phyloP scores from a whole-genome alignment of 495 filamentous ascomycete species.

The Schizothecium vesticola region DNA sequence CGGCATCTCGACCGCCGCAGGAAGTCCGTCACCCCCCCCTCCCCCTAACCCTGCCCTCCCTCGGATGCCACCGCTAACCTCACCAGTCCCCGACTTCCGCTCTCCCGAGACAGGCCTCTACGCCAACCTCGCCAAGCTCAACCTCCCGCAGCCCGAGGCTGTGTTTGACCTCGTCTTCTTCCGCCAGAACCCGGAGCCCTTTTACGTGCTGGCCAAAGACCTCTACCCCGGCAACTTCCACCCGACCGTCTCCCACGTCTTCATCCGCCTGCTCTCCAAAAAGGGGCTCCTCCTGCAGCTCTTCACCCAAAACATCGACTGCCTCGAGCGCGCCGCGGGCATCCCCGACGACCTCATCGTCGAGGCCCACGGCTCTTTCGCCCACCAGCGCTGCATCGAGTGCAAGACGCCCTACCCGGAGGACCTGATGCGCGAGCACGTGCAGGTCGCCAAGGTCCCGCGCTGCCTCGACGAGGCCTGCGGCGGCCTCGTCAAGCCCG shows the following conservation, averaged over 20 bases:
- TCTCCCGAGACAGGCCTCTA: constrained; percentile 72
- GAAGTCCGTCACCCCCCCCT: constrained; percentile 38
- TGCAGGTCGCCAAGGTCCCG: constrained; percentile 60
- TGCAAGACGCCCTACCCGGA: constrained; percentile 69
- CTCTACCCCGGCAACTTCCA: constrained; percentile 87
- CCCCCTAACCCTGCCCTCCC: background rate
- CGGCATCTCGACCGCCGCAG: constrained; percentile 56
- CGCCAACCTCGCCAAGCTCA: constrained; percentile 75
- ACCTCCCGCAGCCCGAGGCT: constrained; percentile 72
- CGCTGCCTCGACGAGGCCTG: constrained; percentile 55
- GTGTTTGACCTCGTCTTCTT: constrained; percentile 90
- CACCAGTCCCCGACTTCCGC: constrained; percentile 66
- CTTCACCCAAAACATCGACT: constrained; percentile 98
- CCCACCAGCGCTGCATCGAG: constrained; percentile 81
- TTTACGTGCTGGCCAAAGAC: constrained; percentile 86
- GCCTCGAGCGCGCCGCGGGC: constrained; percentile 82
- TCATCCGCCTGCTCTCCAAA: constrained; percentile 64
- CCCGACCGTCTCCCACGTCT: constrained; percentile 83
- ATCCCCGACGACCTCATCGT: constrained; percentile 75
- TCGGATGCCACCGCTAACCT: constrained; percentile 18
- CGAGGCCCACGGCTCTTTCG: constrained; percentile 95
- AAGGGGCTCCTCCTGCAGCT: constrained; percentile 76
- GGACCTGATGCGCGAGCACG: constrained; percentile 62
- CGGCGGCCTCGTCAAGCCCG: constrained; percentile 83
- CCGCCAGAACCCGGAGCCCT: constrained; percentile 73